Conservation (phyloP, 805 yeast genomes). For the Priceomyces carsonii region DNA sequence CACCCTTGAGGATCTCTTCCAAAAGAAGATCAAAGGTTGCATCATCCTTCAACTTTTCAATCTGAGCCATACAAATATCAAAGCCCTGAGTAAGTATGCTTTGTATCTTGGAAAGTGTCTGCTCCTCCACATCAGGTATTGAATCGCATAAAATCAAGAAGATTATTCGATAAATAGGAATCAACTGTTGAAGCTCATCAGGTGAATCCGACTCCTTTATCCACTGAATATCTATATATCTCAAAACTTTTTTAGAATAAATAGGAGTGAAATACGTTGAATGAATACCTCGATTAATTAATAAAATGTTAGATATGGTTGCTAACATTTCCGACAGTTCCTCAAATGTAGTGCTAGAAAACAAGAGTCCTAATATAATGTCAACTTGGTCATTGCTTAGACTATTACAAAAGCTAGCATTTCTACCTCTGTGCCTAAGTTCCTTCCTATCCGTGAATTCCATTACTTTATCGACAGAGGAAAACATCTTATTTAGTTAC, state of each 20-base stretch:
- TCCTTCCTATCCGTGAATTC: slow-evolving; percentile 6
- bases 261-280: slow-evolving; percentile 16
- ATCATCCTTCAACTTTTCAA: not conserved
- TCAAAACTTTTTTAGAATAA: slow-evolving; percentile 14
- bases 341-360: slow-evolving; percentile 2
- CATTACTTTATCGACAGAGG: no score
- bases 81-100: slow-evolving; percentile 16
- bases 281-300: slow-evolving; percentile 23
- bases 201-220: slow-evolving; percentile 3
- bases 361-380: slow-evolving; percentile 53
- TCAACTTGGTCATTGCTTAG: slow-evolving; percentile 56
- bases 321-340: slow-evolving; percentile 19
- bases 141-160: slow-evolving; percentile 28
- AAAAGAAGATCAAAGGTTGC: slow-evolving; percentile 10
- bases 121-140: slow-evolving; percentile 8
- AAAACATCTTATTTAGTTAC: no score
- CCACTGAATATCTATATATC: slow-evolving; percentile 6
- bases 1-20: slow-evolving; percentile 24
- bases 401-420: slow-evolving; percentile 13
- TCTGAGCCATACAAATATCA: slow-evolving; percentile 9
- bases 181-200: slow-evolving; percentile 13
- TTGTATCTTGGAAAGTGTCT: slow-evolving; percentile 11
- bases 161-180: slow-evolving; percentile 24
- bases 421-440: slow-evolving; percentile 13
- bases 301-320: slow-evolving; percentile 24